Conservation (phyloP, 345 rosid species). For the Pelargonium nanum region DNA sequence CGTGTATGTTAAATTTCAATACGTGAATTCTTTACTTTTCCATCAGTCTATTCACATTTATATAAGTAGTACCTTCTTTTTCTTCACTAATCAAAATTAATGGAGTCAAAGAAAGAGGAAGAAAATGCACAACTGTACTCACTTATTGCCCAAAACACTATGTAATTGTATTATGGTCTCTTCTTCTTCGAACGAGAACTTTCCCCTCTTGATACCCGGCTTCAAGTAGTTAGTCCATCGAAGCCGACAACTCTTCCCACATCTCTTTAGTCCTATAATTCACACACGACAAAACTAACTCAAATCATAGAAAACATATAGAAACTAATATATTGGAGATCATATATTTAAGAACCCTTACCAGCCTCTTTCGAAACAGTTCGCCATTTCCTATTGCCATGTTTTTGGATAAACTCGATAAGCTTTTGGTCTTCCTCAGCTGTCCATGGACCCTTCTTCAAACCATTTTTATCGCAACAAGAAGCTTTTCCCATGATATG, state of each 20-base stretch:
- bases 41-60: no score
- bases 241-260: constrained; percentile 97
- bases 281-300: no score
- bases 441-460: constrained; percentile 86
- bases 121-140: constrained; percentile 3
- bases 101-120: not conserved
- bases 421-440: constrained; percentile 67
- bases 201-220: constrained; percentile 90
- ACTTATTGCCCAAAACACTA: constrained; percentile 85
- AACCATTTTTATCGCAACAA: constrained; percentile 70
- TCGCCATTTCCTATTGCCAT: constrained; percentile 71
- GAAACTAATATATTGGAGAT: no score
- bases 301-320: not conserved
- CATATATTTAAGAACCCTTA: constrained; percentile 7
- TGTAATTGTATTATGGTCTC: constrained; percentile 85
- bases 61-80: no score
- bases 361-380: constrained; percentile 70
- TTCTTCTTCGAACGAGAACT: constrained; percentile 92
- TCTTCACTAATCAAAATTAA: no score
- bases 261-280: constrained; percentile 74
- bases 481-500: constrained; percentile 59
- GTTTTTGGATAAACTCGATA: constrained; percentile 41
- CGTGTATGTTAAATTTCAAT: no score
- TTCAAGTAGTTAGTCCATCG: constrained; percentile 95
- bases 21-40: no score